phyloP scores from a whole-genome alignment of 2,329 filamentous ascomycete species.

The Amesomyces nigricolor region DNA sequence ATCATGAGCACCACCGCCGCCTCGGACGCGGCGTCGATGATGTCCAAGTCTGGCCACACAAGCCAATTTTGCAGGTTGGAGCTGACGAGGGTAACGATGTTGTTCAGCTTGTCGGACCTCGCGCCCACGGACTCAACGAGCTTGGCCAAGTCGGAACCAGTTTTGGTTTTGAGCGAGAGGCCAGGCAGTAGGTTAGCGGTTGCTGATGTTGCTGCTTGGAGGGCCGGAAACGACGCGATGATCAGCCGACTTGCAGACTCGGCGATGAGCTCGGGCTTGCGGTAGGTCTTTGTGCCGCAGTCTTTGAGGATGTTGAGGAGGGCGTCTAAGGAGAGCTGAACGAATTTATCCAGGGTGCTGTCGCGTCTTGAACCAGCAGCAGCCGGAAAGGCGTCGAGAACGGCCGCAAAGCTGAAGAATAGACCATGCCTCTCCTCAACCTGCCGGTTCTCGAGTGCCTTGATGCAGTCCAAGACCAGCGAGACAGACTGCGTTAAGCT shows the following conservation, averaged over 20 bases:
- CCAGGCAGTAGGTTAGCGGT: constrained; percentile 28
- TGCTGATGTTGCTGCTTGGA: constrained; percentile 36
- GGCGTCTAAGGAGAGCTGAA: constrained; percentile 26
- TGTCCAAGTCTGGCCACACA: constrained; percentile 45
- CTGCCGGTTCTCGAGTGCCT: constrained; percentile 48
- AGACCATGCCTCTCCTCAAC: constrained; percentile 67
- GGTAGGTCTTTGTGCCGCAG: constrained; percentile 39
- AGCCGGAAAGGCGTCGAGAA: constrained; percentile 47
- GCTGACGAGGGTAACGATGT: constrained; percentile 24
- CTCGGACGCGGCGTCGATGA: constrained; percentile 44
- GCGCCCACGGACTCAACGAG: constrained; percentile 14
- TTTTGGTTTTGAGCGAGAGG: constrained; percentile 19
- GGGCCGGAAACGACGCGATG: constrained; percentile 44
- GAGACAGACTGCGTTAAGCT: constrained; percentile 33
- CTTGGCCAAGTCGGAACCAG: constrained; percentile 14
- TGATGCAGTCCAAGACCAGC: constrained; percentile 41
- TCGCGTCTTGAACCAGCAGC: not conserved
- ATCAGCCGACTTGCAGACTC: constrained; percentile 57
- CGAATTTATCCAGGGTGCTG: constrained; percentile 11
- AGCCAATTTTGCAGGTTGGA: constrained; percentile 43
- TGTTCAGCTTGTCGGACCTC: constrained; percentile 4
- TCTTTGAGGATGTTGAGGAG: constrained; percentile 38
- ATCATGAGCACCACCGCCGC: constrained; percentile 48
- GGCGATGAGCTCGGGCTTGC: constrained; percentile 59
- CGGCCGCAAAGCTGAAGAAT: constrained; percentile 54